These are phyloP conservation scores for Boletus vinaceobasis DNA, from an alignment of 768 basidiomycete genomes.

Conservation along the genomic window DNA sequence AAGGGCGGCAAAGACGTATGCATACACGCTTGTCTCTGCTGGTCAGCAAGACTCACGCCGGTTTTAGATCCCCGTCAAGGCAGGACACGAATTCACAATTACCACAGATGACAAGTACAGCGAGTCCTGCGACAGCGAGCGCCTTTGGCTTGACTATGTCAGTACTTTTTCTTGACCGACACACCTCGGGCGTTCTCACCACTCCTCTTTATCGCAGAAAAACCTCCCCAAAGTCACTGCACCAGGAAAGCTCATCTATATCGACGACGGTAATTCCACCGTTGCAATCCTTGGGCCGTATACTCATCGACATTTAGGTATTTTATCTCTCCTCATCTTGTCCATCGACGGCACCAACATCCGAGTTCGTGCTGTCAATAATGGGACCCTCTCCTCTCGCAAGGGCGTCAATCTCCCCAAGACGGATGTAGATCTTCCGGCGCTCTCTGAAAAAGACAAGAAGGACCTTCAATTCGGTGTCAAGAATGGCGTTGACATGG, in stretches of 20 bases:
- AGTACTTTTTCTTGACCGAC: constrained; percentile 29
- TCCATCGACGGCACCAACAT: constrained; percentile 80
- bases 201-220: constrained; percentile 40
- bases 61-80: constrained; percentile 69
- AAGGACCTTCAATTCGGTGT: constrained; percentile 92
- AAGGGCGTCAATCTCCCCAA: constrained; percentile 99
- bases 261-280: constrained; percentile 77
- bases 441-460: constrained; percentile 98
- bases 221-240: constrained; percentile 95
- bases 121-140: constrained; percentile 76
- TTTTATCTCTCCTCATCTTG: constrained; percentile 89
- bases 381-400: constrained; percentile 87
- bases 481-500: constrained; percentile 97
- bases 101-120: constrained; percentile 80
- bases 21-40: constrained; percentile 17
- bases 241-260: constrained; percentile 95
- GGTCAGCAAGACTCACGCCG: constrained; percentile 1
- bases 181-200: constrained; percentile 1
- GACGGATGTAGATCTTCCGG: constrained; percentile 95
- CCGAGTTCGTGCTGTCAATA: constrained; percentile 85
- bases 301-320: constrained; percentile 39
- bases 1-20: constrained; percentile 81
- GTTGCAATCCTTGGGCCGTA: background rate
- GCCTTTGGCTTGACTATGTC: constrained; percentile 93
- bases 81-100: constrained; percentile 92